A percentile compares a stretch with the other conserved stretches of the same genome.
Evolutionary conservation across 1,139 yeast genomes (phyloP).

Genomic region (Yamadazyma dendronema): DNA sequence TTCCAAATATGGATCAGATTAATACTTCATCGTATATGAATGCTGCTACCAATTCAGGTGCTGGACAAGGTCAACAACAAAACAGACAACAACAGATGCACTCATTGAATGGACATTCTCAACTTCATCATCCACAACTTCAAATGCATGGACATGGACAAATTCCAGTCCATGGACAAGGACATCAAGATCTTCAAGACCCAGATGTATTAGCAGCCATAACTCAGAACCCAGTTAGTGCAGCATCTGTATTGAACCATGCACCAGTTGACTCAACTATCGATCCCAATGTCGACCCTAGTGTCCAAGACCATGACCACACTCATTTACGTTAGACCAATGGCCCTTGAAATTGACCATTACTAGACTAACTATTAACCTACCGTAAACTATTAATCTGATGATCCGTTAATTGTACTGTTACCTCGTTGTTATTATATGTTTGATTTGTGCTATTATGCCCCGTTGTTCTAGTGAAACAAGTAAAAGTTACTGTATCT

Average conservation of each 20-base stretch:
- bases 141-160: conserved; percentile 6
- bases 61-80: conserved; percentile 11
- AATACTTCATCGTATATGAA: conserved; percentile 8
- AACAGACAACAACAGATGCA: no score
- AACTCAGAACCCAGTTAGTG: conserved; percentile 29
- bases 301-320: conserved; percentile 46
- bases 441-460: no score
- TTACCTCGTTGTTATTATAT: no score
- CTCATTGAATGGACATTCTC: conserved; percentile 10
- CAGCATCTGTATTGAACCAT: conserved; percentile 29
- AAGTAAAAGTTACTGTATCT: no score
- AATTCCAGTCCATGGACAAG: conserved; percentile 10
- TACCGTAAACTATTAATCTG: neutral
- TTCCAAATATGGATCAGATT: conserved; percentile 10
- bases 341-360: no score
- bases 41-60: conserved; percentile 18
- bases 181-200: conserved; percentile 39
- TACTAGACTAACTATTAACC: neutral
- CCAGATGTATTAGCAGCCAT: conserved; percentile 50
- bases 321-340: conserved; percentile 26
- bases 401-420: conserved; percentile 4
- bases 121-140: conserved; percentile 7
- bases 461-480: no score
- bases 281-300: conserved; percentile 47
- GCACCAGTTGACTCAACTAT: conserved; percentile 41